Evolutionary conservation across 768 basidiomycete species (phyloP).

Genomic region (Russula vinacea): DNA sequence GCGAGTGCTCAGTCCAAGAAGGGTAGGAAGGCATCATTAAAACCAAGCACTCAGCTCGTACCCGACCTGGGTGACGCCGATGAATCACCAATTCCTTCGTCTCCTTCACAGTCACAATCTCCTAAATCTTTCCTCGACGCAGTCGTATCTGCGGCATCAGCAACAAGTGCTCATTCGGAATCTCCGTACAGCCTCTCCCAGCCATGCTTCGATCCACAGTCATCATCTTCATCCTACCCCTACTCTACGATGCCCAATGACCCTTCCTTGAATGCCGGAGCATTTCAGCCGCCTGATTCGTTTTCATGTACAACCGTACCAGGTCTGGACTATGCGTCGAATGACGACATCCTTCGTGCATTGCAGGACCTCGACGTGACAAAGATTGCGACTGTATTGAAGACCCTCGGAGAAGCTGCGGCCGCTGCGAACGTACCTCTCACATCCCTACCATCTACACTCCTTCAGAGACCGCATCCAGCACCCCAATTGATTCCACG

Average conservation of each 20-base stretch:
- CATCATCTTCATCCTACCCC: conserved; percentile 26
- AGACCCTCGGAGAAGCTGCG: conserved; percentile 59
- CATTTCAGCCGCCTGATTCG: conserved; percentile 39
- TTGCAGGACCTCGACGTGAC: conserved; percentile 71
- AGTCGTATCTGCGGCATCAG: conserved; percentile 62
- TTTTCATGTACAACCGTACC: conserved; percentile 31
- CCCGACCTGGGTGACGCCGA: not conserved
- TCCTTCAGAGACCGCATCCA: conserved; percentile 12
- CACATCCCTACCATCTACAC: conserved; percentile 20
- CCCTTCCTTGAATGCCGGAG: conserved; percentile 5
- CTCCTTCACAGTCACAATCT: conserved; percentile 9
- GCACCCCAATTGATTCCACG: conserved; percentile 1
- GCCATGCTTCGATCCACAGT: conserved; percentile 25
- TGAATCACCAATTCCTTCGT: conserved; percentile 21
- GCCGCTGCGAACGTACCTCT: conserved; percentile 42
- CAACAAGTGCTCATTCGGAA: conserved; percentile 36
- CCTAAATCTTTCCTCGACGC: conserved; percentile 59
- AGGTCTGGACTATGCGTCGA: conserved; percentile 50
- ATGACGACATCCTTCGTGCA: conserved; percentile 70
- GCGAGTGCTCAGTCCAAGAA: conserved; percentile 31
- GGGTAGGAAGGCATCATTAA: conserved; percentile 38
- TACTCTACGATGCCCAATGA: conserved; percentile 5
- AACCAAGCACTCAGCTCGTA: conserved; percentile 3
- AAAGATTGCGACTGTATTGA: conserved; percentile 65
- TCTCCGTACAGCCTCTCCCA: conserved; percentile 33